These are phyloP conservation scores for Selaginella moellendorffii DNA, from an alignment of 75 land plant genomes.

Conservation along the genomic window DNA sequence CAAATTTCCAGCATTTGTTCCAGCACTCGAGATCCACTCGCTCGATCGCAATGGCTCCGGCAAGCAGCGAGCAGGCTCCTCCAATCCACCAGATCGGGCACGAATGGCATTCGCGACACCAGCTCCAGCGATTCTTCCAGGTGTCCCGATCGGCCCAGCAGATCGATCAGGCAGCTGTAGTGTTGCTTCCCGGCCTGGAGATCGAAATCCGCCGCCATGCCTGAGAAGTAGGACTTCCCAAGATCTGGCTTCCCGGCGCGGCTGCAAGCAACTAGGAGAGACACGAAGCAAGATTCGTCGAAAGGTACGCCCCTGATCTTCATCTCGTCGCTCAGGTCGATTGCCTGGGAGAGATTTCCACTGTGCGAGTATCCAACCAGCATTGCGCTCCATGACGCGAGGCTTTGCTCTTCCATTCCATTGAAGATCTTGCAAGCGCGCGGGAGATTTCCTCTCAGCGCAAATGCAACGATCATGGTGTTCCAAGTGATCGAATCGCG, in stretches of 20 bases:
- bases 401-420: too few species aligned
- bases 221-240: not conserved
- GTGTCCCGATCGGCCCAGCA: not conserved
- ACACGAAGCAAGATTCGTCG: not conserved
- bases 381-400: too few species aligned
- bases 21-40: not conserved
- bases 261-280: not conserved
- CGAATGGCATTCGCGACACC: not conserved
- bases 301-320: not conserved
- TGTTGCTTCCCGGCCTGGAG: not conserved
- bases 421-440: too few species aligned
- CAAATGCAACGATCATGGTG: too few species aligned
- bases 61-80: not conserved
- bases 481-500: too few species aligned
- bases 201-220: not conserved
- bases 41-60: not conserved
- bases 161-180: not conserved
- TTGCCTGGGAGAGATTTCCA: too few species aligned
- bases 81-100: not conserved
- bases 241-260: not conserved
- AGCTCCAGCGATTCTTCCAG: not conserved
- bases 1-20: not conserved
- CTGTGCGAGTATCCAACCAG: too few species aligned
- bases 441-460: too few species aligned
- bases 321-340: not conserved